Conservation (phyloP, 129 eudicot genomes). For the Helichrysum umbraculigerum region DNA sequence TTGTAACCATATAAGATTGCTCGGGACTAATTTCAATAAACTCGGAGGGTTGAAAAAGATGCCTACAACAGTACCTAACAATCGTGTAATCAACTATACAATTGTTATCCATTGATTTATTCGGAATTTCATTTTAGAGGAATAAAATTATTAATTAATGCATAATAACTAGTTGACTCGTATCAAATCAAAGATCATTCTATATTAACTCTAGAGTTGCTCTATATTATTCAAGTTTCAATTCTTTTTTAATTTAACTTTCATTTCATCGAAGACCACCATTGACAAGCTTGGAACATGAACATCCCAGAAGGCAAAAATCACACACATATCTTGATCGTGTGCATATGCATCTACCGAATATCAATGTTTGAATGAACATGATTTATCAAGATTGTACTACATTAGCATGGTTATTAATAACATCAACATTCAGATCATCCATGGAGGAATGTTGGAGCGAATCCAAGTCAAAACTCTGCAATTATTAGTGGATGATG, state of each 20-base stretch:
- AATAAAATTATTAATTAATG: background rate
- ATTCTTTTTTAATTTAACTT: too few species aligned
- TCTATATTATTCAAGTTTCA: too few species aligned
- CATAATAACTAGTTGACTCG: background rate
- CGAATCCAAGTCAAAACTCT: constrained; percentile 10
- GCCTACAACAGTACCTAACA: too few species aligned
- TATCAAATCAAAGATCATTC: background rate
- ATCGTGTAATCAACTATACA: too few species aligned
- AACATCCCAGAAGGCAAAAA: background rate
- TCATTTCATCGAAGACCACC: background rate
- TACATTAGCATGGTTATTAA: background rate
- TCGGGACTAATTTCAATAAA: too few species aligned
- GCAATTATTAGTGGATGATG: background rate
- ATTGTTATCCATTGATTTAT: too few species aligned
- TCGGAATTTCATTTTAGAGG: too few species aligned
- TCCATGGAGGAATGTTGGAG: background rate
- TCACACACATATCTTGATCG: background rate
- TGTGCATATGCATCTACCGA: background rate
- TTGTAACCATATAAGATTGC: too few species aligned
- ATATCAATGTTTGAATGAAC: background rate
- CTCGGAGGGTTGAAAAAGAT: too few species aligned
- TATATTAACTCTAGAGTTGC: too few species aligned
- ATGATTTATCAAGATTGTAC: background rate
- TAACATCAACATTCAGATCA: background rate
- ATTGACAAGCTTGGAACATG: background rate